Evolutionary conservation across 1,139 yeast genomes (phyloP), one percentile per base, ranked within the genome.

Genomic region (Pichia sp.): DNA sequence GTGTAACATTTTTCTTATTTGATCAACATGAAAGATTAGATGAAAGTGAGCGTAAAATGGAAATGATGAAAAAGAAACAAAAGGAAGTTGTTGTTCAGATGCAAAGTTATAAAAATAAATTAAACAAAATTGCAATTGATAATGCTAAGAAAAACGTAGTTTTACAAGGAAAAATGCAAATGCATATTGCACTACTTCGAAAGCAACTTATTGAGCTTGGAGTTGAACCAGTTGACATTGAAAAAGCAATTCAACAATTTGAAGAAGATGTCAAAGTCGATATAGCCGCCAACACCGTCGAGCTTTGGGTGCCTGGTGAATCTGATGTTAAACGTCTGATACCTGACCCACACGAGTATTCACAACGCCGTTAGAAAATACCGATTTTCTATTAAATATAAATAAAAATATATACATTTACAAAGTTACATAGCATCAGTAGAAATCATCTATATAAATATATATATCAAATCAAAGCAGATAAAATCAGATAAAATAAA

Each of bases 181-280:
- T 80, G 55, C 87, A 82, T 57, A 69, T 82, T 36, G 86, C 85
- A 1, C 62, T 81, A 57, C 64, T 82, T 35, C 66, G 84, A 43
- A 70, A 78, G 53, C 87, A 81, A 58, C 64, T 82, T 45, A 50
- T 61, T 6, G 82, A 79, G 9, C 55, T 61, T 5, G 82, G 82
- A 0, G 51, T 71, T 9, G 71, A 69, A n/a, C 86, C 87, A 3
- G 58, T 63, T 10, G 68, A 68, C 23, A 70, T 81, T 25, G 79
- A 78, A 2, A 64, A 66, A 20, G 84, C 78, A 2, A 53, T 76
- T 6, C 64, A 61, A 24, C 80, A 75, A 51, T 81, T 76, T 55
- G 83, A 80, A 51, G 66, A 68, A 42, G 69, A 66, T 45, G 83
- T 80, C 16, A 73, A 68, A 57, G 70, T 78, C 60, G 81, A 77